Evolutionary conservation across 306 rosid species (phyloP).

Genomic region (Betula pendula): DNA sequence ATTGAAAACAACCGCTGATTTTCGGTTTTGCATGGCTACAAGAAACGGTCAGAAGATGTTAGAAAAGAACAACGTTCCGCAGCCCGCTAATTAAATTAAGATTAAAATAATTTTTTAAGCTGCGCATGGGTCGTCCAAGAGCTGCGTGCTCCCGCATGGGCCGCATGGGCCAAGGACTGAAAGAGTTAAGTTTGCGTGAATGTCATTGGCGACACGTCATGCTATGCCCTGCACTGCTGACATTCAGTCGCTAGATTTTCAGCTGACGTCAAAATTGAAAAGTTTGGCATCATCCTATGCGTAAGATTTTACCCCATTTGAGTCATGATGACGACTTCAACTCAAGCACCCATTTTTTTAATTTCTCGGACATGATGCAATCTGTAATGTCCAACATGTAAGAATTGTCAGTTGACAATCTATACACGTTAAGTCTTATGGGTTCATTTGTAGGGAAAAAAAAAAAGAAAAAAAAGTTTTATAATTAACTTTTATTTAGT

Average conservation of each 20-base stretch:
- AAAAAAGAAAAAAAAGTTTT: too few species aligned
- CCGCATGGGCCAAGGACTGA: conserved; percentile 1
- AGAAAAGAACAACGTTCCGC: neutral
- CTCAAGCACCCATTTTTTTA: neutral
- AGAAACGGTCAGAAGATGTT: neutral
- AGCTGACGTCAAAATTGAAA: neutral
- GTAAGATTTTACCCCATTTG: neutral
- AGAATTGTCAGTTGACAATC: conserved; percentile 10
- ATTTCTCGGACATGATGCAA: neutral
- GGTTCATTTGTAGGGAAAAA: neutral
- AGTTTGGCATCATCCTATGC: conserved; percentile 8
- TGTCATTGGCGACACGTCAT: neutral
- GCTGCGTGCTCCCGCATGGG: neutral
- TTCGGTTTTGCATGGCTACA: neutral
- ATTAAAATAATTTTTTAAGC: neutral
- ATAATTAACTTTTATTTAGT: too few species aligned
- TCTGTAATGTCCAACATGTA: conserved; percentile 20
- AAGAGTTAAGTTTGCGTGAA: neutral
- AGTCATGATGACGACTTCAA: conserved; percentile 31
- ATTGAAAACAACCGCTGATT: too few species aligned
- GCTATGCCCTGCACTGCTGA: neutral
- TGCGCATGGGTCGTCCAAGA: conserved; percentile 1
- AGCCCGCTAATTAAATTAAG: neutral
- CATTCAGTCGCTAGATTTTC: conserved; percentile 14
- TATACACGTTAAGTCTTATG: conserved; percentile 18